Evolutionary conservation across 2,329 filamentous ascomycete species (phyloP).

Genomic region (Zopfia rhizophila): DNA sequence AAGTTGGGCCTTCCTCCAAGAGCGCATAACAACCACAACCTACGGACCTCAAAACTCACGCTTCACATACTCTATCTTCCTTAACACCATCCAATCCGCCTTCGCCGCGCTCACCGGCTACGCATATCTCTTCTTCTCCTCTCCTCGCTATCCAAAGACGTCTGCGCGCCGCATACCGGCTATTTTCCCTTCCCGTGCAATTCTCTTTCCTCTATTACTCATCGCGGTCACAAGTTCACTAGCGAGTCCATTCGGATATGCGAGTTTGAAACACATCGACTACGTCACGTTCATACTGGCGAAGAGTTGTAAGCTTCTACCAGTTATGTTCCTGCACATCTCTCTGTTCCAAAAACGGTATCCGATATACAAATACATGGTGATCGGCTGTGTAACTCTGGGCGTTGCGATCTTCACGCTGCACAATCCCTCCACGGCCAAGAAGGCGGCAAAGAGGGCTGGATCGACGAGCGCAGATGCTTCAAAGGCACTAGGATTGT

Average conservation of each 20-base stretch:
- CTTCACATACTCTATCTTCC: conserved; percentile 93
- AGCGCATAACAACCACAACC: conserved; percentile 92
- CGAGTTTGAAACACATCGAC: conserved; percentile 90
- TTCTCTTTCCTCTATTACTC: conserved; percentile 81
- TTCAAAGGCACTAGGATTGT: conserved; percentile 79
- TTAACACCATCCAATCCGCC: conserved; percentile 94
- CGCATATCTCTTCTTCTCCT: conserved; percentile 76
- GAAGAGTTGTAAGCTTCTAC: conserved; percentile 98
- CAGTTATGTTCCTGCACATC: conserved; percentile 96
- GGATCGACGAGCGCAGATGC: conserved; percentile 69
- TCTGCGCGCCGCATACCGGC: conserved; percentile 53
- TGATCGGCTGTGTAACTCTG: conserved; percentile 88
- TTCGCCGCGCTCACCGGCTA: conserved; percentile 87
- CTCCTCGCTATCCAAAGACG: conserved; percentile 60
- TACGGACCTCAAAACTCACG: conserved; percentile 74
- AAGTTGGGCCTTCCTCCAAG: conserved; percentile 96
- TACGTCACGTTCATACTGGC: conserved; percentile 98
- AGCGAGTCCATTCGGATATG: conserved; percentile 95
- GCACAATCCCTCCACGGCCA: conserved; percentile 67
- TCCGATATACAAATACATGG: conserved; percentile 95
- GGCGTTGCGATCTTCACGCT: conserved; percentile 96
- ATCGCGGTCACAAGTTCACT: conserved; percentile 89
- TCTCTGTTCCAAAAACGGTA: conserved; percentile 90
- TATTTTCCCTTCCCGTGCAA: conserved; percentile 80
- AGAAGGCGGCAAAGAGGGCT: conserved; percentile 50